Evolutionary conservation across 805 yeast species (phyloP).

Genomic region (Torulaspora quercuum): DNA sequence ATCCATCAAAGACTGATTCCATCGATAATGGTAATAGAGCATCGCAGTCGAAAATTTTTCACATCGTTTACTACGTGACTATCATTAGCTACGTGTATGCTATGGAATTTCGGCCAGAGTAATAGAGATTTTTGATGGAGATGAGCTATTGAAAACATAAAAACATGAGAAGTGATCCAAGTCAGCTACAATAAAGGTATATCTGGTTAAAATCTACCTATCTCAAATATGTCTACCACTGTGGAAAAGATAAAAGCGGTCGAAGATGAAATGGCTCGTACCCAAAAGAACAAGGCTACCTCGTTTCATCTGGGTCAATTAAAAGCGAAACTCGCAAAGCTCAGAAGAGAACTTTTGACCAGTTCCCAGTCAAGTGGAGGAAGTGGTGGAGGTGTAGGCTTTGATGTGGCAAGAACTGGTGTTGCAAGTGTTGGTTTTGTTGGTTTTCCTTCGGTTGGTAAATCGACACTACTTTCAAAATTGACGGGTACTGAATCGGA

Average conservation of each 20-base stretch:
- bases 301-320: slow-evolving; percentile 96
- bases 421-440: slow-evolving; percentile 96
- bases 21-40: no score
- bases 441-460: slow-evolving; percentile 93
- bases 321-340: slow-evolving; percentile 92
- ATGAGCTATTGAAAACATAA: slow-evolving; percentile 11
- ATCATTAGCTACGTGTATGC: slow-evolving; percentile 9
- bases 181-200: no score
- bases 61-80: slow-evolving; percentile 12
- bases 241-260: slow-evolving; percentile 77
- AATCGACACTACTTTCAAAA: slow-evolving; percentile 78
- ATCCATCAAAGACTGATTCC: no score
- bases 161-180: no score
- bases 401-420: slow-evolving; percentile 98
- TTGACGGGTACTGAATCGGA: slow-evolving; percentile 95
- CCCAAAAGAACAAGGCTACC: slow-evolving; percentile 97
- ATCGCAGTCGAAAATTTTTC: slow-evolving; percentile 18
- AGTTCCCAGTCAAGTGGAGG: slow-evolving; percentile 71
- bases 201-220: no score
- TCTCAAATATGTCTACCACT: slow-evolving; percentile 55
- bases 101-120: slow-evolving; percentile 5
- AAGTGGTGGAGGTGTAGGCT: slow-evolving; percentile 90
- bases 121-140: slow-evolving; percentile 12
- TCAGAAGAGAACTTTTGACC: slow-evolving; percentile 84
- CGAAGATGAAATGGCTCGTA: slow-evolving; percentile 96